These are phyloP conservation scores for Ophiostoma montium DNA, from an alignment of 2,329 filamentous ascomycete genomes.

Conservation along the genomic window DNA sequence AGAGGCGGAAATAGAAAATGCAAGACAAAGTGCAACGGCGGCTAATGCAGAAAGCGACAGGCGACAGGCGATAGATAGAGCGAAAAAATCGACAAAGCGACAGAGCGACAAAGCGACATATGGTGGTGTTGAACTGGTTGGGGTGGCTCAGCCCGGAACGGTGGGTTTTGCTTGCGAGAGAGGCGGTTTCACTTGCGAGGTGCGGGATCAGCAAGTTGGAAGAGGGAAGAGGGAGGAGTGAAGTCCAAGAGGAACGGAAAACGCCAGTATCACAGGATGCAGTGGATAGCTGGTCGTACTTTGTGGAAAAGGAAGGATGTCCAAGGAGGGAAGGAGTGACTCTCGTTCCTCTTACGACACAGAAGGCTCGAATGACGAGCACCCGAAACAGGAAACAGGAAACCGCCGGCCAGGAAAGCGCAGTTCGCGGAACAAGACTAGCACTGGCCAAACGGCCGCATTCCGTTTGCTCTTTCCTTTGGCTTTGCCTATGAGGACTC, in stretches of 20 bases:
- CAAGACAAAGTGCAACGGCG: conserved; percentile 4
- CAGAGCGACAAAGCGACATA: too few species aligned
- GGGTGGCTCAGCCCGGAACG: not conserved
- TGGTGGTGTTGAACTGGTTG: not conserved
- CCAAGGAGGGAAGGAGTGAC: not conserved
- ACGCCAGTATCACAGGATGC: not conserved
- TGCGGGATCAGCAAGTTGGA: too few species aligned
- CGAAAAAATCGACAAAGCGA: not conserved
- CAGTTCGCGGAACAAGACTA: conserved; percentile 3
- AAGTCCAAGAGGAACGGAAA: not conserved
- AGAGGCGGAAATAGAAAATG: not conserved
- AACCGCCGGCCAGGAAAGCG: conserved; percentile 4
- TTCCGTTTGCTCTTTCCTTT: too few species aligned
- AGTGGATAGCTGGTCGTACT: not conserved
- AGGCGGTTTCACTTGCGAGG: too few species aligned
- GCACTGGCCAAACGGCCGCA: not conserved
- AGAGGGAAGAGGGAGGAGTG: not conserved
- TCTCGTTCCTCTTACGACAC: not conserved
- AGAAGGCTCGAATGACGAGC: not conserved
- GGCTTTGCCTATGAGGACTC: too few species aligned
- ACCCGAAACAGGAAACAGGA: not conserved
- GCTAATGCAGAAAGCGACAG: not conserved
- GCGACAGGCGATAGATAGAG: not conserved
- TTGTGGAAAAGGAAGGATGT: not conserved
- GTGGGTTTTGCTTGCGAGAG: too few species aligned